These are phyloP conservation scores for Monosporascus sp. DNA, from an alignment of 2,329 filamentous ascomycete species.

Conservation along the genomic window DNA sequence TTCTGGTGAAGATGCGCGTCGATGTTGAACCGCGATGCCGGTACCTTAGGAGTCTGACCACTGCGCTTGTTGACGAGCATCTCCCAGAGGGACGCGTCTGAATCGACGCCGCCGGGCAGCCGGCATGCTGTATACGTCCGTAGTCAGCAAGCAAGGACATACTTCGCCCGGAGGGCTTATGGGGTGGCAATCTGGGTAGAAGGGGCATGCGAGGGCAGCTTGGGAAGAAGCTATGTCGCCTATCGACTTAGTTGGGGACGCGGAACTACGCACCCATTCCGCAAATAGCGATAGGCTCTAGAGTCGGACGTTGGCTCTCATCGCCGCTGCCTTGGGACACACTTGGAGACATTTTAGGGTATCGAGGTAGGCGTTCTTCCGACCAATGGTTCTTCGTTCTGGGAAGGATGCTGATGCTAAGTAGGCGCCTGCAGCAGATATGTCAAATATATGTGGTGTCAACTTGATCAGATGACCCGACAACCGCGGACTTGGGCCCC, in stretches of 20 bases:
- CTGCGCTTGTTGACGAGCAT: slow-evolving; percentile 16
- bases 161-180: too few relatives aligned
- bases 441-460: too few relatives aligned
- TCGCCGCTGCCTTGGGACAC: slow-evolving; percentile 1
- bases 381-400: not conserved
- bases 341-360: slow-evolving; percentile 7
- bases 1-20: slow-evolving; percentile 20
- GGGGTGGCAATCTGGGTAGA: too few relatives aligned
- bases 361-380: not conserved
- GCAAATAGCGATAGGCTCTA: slow-evolving; percentile 21
- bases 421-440: too few relatives aligned
- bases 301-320: slow-evolving; percentile 1
- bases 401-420: too few relatives aligned
- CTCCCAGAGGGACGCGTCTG: slow-evolving; percentile 14
- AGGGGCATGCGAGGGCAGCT: too few relatives aligned
- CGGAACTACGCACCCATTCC: slow-evolving; percentile 19
- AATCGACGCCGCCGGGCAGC: slow-evolving; percentile 14
- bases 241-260: not conserved
- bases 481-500: too few relatives aligned
- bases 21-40: slow-evolving; percentile 18
- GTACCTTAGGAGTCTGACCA: slow-evolving; percentile 16
- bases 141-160: not conserved
- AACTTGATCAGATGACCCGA: too few relatives aligned
- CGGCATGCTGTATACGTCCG: slow-evolving; percentile 10
- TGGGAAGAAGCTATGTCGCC: too few relatives aligned